Conservation (phyloP, 1,284 basidiomycete genomes). For the Mycena sp. region DNA sequence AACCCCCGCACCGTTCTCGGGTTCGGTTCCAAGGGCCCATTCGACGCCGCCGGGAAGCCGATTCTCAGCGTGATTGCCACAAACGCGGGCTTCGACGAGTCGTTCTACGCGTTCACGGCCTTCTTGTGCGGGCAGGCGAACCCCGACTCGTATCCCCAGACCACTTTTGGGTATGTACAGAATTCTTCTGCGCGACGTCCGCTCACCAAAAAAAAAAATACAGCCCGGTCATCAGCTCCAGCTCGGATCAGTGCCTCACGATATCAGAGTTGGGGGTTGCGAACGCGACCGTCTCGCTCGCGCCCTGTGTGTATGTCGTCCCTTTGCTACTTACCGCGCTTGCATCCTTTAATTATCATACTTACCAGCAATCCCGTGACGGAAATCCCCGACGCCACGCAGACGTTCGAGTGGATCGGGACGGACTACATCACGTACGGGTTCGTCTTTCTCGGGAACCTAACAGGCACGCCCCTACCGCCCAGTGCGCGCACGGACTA, state of each 20-base stretch:
- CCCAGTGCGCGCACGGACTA: neutral
- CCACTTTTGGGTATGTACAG: neutral
- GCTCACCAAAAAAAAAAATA: neutral
- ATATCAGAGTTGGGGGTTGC: neutral
- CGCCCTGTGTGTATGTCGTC: neutral
- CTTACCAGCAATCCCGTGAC: neutral
- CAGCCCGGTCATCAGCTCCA: neutral
- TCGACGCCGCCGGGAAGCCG: constrained; percentile 8
- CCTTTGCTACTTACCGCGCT: neutral
- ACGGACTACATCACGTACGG: neutral
- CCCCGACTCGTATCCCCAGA: neutral
- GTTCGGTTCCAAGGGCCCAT: neutral
- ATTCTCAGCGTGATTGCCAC: neutral
- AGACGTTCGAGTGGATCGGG: neutral
- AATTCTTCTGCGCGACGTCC: too few relatives aligned
- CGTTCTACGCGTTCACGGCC: neutral
- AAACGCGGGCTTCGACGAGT: too few relatives aligned
- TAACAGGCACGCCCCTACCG: neutral
- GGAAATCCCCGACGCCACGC: neutral
- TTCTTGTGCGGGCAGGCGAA: neutral
- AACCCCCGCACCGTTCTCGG: neutral
- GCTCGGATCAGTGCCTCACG: neutral
- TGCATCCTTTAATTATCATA: neutral
- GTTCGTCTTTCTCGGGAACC: neutral
- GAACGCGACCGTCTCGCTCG: neutral